Percentiles rank a stretch among this genome's conserved stretches.
phyloP scores from a whole-genome alignment of 768 basidiomycete species.

The Tricholoma bakamatsutake region DNA sequence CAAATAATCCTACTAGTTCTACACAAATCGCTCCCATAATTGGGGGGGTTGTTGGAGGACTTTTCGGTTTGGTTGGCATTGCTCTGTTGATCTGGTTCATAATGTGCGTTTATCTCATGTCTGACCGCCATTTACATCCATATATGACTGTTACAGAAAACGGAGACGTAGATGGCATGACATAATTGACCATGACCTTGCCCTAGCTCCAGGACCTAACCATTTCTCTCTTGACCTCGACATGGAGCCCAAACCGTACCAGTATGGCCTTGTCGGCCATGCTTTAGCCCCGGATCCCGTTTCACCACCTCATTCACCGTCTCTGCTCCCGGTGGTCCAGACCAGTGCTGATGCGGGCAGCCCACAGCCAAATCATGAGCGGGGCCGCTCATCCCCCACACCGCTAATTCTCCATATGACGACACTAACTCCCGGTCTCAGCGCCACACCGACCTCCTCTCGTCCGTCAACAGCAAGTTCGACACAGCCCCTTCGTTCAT shows the following conservation, averaged over 20 bases:
- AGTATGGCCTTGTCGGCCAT: slow-evolving; percentile 58
- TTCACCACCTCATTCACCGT: slow-evolving; percentile 33
- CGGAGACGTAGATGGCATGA: slow-evolving; percentile 44
- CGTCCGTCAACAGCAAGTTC: slow-evolving; percentile 43
- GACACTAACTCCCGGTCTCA: slow-evolving; percentile 19
- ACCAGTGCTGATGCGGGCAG: slow-evolving; percentile 9
- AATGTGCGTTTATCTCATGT: slow-evolving; percentile 31
- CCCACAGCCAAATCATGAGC: slow-evolving; percentile 15
- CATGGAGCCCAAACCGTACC: slow-evolving; percentile 49
- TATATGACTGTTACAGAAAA: slow-evolving; percentile 28
- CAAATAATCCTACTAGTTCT: slow-evolving; percentile 9
- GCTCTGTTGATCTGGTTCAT: slow-evolving; percentile 44
- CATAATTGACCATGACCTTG: slow-evolving; percentile 34
- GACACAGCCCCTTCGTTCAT: slow-evolving; percentile 25
- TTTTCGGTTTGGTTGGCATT: slow-evolving; percentile 42
- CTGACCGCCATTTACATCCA: slow-evolving; percentile 2
- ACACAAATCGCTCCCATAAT: slow-evolving; percentile 40
- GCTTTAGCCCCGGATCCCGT: slow-evolving; percentile 24
- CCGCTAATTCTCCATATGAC: slow-evolving; percentile 22
- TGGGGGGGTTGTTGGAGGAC: slow-evolving; percentile 50
- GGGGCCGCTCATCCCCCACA: slow-evolving; percentile 20
- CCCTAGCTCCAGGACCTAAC: slow-evolving; percentile 16
- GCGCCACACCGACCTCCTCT: slow-evolving; percentile 25
- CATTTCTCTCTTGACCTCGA: slow-evolving; percentile 27
- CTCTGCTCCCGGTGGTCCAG: slow-evolving; percentile 14